Percentiles rank a stretch among this genome's conserved stretches.
phyloP scores from a whole-genome alignment of 768 basidiomycete species.

The Rhizopogon sp. region DNA sequence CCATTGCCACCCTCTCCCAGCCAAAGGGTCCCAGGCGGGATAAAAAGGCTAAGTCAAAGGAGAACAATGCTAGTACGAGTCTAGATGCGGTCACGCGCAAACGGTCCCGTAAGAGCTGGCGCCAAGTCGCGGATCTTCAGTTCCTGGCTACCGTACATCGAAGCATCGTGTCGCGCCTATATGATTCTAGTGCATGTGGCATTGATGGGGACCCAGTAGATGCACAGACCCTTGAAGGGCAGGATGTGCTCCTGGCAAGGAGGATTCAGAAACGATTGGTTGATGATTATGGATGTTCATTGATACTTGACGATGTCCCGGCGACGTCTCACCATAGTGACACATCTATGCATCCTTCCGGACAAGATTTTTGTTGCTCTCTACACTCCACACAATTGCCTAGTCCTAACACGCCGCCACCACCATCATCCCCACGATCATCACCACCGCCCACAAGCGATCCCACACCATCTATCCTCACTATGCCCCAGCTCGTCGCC shows the following conservation, averaged over 20 bases:
- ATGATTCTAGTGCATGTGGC: background rate
- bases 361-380: background rate
- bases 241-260: conserved; percentile 29
- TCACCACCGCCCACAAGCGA: conserved; percentile 7
- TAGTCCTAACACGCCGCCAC: conserved; percentile 7
- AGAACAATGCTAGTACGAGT: conserved; percentile 2
- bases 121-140: conserved; percentile 28
- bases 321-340: background rate
- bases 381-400: conserved; percentile 15
- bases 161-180: conserved; percentile 20
- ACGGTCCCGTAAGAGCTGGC: conserved; percentile 26
- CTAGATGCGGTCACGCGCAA: conserved; percentile 14
- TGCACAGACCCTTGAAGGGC: conserved; percentile 14
- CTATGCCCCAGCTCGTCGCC: conserved; percentile 28
- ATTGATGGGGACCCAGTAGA: background rate
- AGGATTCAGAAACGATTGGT: conserved; percentile 27
- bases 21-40: conserved; percentile 5
- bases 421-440: background rate
- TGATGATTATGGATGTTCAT: conserved; percentile 23
- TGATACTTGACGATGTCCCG: background rate
- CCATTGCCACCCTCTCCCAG: conserved; percentile 22
- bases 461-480: conserved; percentile 12
- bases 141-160: conserved; percentile 33
- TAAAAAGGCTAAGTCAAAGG: background rate
- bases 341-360: conserved; percentile 1